Evolutionary conservation across 208 protist species (phyloP), one percentile per base, ranked within the genome.

Genomic region (Trypanosoma scelopori): DNA sequence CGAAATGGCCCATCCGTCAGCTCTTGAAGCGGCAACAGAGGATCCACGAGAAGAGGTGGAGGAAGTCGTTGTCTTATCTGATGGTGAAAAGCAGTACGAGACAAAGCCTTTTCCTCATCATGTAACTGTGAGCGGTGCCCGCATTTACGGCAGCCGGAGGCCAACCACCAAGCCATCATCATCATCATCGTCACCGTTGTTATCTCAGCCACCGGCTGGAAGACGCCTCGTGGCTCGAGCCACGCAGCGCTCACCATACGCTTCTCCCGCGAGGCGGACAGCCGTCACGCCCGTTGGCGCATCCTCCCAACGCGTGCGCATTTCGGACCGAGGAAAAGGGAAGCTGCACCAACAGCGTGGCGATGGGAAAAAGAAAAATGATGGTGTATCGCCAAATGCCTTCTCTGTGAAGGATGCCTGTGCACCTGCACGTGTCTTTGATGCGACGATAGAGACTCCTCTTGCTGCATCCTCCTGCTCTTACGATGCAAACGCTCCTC

Each of bases 191-290:
- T 32, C 48, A 15, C 20, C 45, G 3, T 25, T 25, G 20, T 23
- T 49, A 22, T 23, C 18, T 9, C 46, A 22, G 46, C 22, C 46
- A 4, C 46, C 16, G 22, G 46, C 11, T 28, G 46, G 18, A 6
- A 50, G 18, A 50, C 16, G 46, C 22, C 9, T 25, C 25, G 25
- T 25, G 22, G 25, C 46, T 22, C 30, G 12, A 47, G 4, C 5
- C 6, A 11, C 58, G 42, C 47, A 46, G 22, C 58, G 47, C 28
- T 65, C 48, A 46, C 58, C 47, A 13, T 45, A 55, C 50, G 47
- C 46, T 4, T 25, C n/a, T 39, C 41, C 58, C 13, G 16, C 43
- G 4, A 52, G 39, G 16, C 28, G 20, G 16, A 27, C 12, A 13
- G 6, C 5, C 3, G 9, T 3, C 9, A 11, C 39, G 20, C 5